Conservation (phyloP, 305 asterid genomes). For the Lippia alba region DNA sequence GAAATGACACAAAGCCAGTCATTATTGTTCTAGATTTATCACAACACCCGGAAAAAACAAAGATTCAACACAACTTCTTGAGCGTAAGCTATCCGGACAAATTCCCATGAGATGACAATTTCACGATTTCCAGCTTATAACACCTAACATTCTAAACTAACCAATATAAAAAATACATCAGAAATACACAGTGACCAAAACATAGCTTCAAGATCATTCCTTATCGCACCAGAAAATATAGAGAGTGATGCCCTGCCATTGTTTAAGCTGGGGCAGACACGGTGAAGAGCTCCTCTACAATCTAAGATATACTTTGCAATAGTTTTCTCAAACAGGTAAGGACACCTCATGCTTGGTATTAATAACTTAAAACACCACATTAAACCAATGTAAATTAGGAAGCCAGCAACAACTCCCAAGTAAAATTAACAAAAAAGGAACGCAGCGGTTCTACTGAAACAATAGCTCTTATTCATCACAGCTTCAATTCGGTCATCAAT, state of each 20-base stretch:
- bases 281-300: constrained; percentile 1
- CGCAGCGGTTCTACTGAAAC: background rate
- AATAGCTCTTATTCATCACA: background rate
- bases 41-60: background rate
- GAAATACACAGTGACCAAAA: too few relatives aligned
- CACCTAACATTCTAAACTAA: too few relatives aligned
- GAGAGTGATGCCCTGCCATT: background rate
- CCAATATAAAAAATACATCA: too few relatives aligned
- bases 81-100: too few relatives aligned
- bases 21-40: too few relatives aligned
- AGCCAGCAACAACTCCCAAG: background rate
- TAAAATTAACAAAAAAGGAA: background rate
- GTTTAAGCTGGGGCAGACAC: background rate
- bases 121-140: too few relatives aligned
- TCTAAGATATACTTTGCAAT: background rate
- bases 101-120: too few relatives aligned
- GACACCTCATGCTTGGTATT: background rate
- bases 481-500: background rate
- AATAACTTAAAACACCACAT: too few relatives aligned
- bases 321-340: background rate
- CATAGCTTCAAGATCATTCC: too few relatives aligned
- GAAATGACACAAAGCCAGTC: background rate
- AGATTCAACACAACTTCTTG: too few relatives aligned
- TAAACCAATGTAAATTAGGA: background rate
- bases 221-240: background rate